A percentile compares a stretch with the other conserved stretches of the same genome.
phyloP scores from a whole-genome alignment of 192 early-diverging fungal species.

The Coemansia sp. region DNA sequence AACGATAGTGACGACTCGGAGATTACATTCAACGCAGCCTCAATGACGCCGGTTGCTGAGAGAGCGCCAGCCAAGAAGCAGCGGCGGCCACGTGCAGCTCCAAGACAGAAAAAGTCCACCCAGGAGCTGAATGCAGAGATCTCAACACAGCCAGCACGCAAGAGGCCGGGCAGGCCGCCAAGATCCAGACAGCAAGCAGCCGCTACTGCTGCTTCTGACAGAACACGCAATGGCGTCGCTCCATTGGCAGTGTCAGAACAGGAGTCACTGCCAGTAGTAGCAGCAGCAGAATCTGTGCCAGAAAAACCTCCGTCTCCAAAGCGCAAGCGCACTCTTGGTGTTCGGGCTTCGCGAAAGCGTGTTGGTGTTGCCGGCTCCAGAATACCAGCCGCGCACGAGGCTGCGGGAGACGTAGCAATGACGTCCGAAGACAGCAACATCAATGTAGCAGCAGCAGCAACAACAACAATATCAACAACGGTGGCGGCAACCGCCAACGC shows the following conservation, averaged over 20 bases:
- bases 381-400: not conserved
- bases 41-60: slow-evolving; percentile 11
- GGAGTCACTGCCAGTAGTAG: not conserved
- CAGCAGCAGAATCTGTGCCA: not conserved
- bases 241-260: not conserved
- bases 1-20: slow-evolving; percentile 51
- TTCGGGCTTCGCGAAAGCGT: not conserved
- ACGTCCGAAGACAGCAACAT: not conserved
- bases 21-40: slow-evolving; percentile 42
- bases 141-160: slow-evolving; percentile 37
- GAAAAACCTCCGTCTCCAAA: slow-evolving; percentile 25
- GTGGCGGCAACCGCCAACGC: slow-evolving; percentile 8
- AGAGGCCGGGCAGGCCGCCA: slow-evolving; percentile 7
- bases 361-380: not conserved
- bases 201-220: not conserved
- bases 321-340: slow-evolving; percentile 30
- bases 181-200: not conserved
- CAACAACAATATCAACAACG: not conserved
- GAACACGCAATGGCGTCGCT: not conserved
- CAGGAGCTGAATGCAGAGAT: slow-evolving; percentile 43
- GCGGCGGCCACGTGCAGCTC: not conserved
- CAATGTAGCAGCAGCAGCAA: not conserved
- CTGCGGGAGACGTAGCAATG: not conserved
- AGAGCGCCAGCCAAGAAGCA: slow-evolving; percentile 7
- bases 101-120: slow-evolving; percentile 23